These are phyloP conservation scores for Botrytis porri DNA, from an alignment of 2,329 filamentous ascomycete species.

Conservation along the genomic window DNA sequence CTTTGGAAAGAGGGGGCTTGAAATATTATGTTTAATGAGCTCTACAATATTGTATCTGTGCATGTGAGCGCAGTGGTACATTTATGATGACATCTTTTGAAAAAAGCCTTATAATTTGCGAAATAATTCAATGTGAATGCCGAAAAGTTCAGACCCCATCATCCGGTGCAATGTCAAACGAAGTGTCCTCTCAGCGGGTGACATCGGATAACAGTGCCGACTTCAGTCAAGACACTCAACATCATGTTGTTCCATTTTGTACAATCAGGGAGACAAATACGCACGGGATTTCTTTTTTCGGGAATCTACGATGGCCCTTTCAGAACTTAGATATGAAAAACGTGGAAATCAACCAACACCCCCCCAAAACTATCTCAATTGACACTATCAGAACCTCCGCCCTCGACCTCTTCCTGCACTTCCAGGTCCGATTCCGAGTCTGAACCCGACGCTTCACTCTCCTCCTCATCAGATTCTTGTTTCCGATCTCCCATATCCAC, in stretches of 20 bases:
- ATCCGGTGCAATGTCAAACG: background rate
- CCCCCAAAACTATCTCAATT: background rate
- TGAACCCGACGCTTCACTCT: background rate
- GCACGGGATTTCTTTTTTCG: fast-evolving
- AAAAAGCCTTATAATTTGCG: background rate
- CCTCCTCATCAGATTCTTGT: background rate
- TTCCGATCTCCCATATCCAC: background rate
- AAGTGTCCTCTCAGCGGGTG: background rate
- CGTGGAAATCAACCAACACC: background rate
- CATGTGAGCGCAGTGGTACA: background rate
- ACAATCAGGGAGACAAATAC: too few relatives aligned
- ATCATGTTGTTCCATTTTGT: too few relatives aligned
- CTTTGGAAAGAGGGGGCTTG: background rate
- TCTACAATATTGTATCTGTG: background rate
- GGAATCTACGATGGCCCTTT: background rate
- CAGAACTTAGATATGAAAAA: background rate
- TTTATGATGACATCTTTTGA: background rate
- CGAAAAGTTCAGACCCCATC: too few relatives aligned
- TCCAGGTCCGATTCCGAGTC: background rate
- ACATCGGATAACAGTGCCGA: background rate
- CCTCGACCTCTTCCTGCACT: background rate
- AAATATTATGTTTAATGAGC: background rate
- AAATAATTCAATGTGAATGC: background rate
- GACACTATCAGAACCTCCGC: background rate
- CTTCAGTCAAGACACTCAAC: background rate